Evolutionary conservation across 2,329 filamentous ascomycete genomes (phyloP).

Genomic region (Botrytis hyacinthi): DNA sequence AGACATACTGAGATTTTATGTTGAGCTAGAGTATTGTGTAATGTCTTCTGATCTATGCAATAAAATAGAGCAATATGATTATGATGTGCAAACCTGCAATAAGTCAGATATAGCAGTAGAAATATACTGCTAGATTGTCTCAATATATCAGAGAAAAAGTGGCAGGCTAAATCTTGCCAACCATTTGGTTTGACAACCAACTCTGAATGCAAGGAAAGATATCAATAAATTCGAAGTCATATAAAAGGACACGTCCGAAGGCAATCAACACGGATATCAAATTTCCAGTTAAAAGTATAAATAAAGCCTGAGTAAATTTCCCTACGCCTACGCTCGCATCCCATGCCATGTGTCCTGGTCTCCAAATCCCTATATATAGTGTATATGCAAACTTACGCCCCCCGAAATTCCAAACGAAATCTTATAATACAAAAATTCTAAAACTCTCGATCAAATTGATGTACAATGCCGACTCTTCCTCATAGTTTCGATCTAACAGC

Average conservation of each 20-base stretch:
- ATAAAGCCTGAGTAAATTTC: neutral
- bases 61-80: neutral
- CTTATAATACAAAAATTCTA: conserved; percentile 16
- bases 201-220: neutral
- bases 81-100: neutral
- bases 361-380: conserved; percentile 6
- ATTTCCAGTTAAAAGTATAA: neutral
- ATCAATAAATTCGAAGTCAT: neutral
- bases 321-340: conserved; percentile 10
- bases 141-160: neutral
- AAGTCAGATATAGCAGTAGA: neutral
- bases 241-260: too few relatives aligned
- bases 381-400: conserved; percentile 11
- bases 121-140: neutral
- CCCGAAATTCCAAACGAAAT: neutral
- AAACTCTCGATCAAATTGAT: neutral
- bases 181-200: neutral
- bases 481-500: conserved; percentile 80
- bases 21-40: neutral
- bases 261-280: neutral
- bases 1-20: neutral
- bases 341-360: conserved; percentile 6
- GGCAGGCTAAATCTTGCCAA: neutral
- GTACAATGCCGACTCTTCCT: conserved; percentile 13
- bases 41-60: neutral